A percentile compares a stretch with the other conserved stretches of the same genome.
Evolutionary conservation across 768 basidiomycete genomes (phyloP).

Genomic region (Chiua virens): DNA sequence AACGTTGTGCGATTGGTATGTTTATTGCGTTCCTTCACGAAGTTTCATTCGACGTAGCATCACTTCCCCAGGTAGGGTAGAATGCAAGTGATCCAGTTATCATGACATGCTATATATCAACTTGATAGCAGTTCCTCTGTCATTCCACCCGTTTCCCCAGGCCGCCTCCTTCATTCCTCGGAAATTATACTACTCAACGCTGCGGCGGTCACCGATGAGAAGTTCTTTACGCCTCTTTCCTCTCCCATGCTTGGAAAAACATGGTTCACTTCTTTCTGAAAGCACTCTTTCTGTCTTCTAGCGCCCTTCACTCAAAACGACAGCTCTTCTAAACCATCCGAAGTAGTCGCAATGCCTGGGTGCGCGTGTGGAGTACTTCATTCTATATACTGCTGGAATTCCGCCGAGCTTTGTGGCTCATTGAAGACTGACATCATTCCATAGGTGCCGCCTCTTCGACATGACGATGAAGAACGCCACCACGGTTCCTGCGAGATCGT

Average conservation of each 20-base stretch:
- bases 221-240: conserved; percentile 7
- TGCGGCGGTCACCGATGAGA: conserved; percentile 13
- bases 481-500: too few species aligned
- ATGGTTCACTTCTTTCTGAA: conserved; percentile 7
- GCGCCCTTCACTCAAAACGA: neutral
- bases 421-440: conserved; percentile 25
- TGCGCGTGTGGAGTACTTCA: conserved; percentile 17
- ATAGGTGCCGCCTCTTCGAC: conserved; percentile 16
- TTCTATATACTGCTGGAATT: conserved; percentile 7
- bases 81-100: conserved; percentile 5
- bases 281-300: conserved; percentile 9
- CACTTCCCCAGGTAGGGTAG: conserved; percentile 11
- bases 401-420: conserved; percentile 13
- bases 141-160: conserved; percentile 13
- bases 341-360: conserved; percentile 10
- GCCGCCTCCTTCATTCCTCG: conserved; percentile 25
- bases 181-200: conserved; percentile 22
- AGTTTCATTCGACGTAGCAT: conserved; percentile 23
- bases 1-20: conserved; percentile 21
- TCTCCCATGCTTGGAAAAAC: neutral
- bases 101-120: conserved; percentile 6
- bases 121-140: conserved; percentile 8
- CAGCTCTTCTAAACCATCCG: conserved; percentile 8
- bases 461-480: conserved; percentile 8
- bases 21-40: conserved; percentile 19